phyloP scores from a whole-genome alignment of 2,329 filamentous ascomycete genomes.

The Furcasterigmium sp. region DNA sequence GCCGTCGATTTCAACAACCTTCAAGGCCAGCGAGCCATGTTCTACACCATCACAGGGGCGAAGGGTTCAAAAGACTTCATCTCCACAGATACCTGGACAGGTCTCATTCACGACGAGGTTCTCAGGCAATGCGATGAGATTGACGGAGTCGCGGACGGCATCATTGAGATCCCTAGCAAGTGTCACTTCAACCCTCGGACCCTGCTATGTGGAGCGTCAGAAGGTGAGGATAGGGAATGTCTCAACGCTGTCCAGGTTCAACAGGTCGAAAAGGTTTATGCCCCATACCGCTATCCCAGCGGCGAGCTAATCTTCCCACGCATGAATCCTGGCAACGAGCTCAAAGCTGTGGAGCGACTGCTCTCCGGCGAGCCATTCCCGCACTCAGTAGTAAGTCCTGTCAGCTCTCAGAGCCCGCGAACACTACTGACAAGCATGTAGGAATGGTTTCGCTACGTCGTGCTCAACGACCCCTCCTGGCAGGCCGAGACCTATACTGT shows the following conservation, averaged over 20 bases:
- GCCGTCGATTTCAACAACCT: constrained; percentile 31
- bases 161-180: constrained; percentile 36
- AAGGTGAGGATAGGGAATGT: constrained; percentile 26
- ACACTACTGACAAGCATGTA: constrained; percentile 16
- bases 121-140: constrained; percentile 40
- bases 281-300: constrained; percentile 18
- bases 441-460: constrained; percentile 32
- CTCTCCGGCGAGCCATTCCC: constrained; percentile 25
- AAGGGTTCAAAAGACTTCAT: constrained; percentile 21
- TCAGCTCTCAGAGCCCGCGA: constrained; percentile 19
- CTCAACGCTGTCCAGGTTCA: constrained; percentile 35
- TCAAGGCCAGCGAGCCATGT: constrained; percentile 34
- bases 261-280: constrained; percentile 23
- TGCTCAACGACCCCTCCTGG: constrained; percentile 33
- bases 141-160: constrained; percentile 41
- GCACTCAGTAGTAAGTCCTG: constrained; percentile 20
- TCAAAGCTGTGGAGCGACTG: constrained; percentile 35
- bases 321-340: constrained; percentile 42
- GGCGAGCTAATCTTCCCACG: constrained; percentile 33
- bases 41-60: constrained; percentile 32
- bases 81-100: constrained; percentile 13
- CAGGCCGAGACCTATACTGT: constrained; percentile 24
- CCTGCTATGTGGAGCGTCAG: constrained; percentile 32
- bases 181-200: constrained; percentile 33
- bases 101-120: constrained; percentile 27